Conservation (phyloP, 441 rosid genomes). For the Pelargonium fulgidum region DNA sequence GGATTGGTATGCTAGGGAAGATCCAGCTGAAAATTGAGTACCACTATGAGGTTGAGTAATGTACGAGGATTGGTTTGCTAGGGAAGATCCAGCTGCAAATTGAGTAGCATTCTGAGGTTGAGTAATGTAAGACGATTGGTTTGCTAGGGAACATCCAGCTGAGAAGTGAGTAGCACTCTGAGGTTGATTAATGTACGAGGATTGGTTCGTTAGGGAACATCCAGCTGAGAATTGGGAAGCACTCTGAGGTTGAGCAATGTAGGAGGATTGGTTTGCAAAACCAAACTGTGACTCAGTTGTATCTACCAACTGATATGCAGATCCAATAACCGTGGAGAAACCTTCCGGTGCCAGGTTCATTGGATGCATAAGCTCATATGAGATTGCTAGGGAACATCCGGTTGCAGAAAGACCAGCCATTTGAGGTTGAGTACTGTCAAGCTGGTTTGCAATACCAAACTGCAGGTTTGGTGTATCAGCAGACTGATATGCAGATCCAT, state of each 20-base stretch:
- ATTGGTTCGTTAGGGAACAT: background rate
- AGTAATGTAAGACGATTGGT: too few relatives aligned
- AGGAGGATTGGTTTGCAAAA: background rate
- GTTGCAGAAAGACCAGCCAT: background rate
- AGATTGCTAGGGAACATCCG: background rate
- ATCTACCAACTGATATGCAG: background rate
- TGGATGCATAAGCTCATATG: background rate
- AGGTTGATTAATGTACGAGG: background rate
- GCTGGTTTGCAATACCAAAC: background rate
- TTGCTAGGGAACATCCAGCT: too few relatives aligned
- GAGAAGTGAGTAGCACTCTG: too few relatives aligned
- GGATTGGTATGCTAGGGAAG: too few relatives aligned
- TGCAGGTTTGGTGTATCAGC: constrained; percentile 8
- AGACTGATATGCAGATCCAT: constrained; percentile 1
- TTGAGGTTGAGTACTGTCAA: background rate
- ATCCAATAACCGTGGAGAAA: background rate
- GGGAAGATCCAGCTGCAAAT: too few relatives aligned
- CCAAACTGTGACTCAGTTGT: background rate
- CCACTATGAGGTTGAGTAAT: too few relatives aligned
- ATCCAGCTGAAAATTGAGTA: too few relatives aligned
- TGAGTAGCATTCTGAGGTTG: too few relatives aligned
- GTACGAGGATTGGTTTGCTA: too few relatives aligned
- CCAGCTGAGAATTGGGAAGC: background rate
- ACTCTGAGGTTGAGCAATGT: background rate
- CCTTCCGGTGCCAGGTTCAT: background rate